A percentile compares a stretch with the other conserved stretches of the same genome.
These are phyloP conservation scores for Exophiala spinifera DNA, from an alignment of 2,329 filamentous ascomycete species.

Conservation along the genomic window DNA sequence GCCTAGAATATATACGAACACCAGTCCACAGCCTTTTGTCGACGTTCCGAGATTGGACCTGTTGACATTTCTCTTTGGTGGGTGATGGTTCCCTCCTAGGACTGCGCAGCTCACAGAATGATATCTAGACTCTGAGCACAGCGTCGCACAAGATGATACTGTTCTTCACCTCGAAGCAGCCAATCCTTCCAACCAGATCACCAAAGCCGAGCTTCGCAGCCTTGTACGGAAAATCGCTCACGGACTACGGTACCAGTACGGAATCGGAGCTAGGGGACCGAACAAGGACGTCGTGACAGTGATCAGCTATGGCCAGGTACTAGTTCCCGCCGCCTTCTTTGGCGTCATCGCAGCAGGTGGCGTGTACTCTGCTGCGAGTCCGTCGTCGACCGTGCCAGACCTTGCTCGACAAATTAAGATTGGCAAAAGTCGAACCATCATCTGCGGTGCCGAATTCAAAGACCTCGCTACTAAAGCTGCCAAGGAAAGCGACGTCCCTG, in stretches of 20 bases:
- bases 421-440: constrained; percentile 42
- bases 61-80: constrained; percentile 26
- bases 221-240: constrained; percentile 54
- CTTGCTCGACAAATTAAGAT: constrained; percentile 49
- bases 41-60: constrained; percentile 26
- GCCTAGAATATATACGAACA: constrained; percentile 22
- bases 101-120: not conserved
- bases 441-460: constrained; percentile 50
- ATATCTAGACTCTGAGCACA: constrained; percentile 20
- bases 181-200: constrained; percentile 53
- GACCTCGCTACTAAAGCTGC: constrained; percentile 50
- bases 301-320: constrained; percentile 56
- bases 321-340: constrained; percentile 54
- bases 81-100: not conserved
- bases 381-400: constrained; percentile 51
- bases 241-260: constrained; percentile 54
- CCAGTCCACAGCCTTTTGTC: constrained; percentile 10
- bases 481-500: constrained; percentile 43
- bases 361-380: constrained; percentile 56
- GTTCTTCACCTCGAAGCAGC: constrained; percentile 57
- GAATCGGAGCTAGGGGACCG: constrained; percentile 50
- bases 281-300: constrained; percentile 55
- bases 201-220: constrained; percentile 49
- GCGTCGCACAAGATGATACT: constrained; percentile 43
- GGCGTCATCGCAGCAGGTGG: constrained; percentile 58